Conservation (phyloP, 495 filamentous ascomycete species). For the Evernia prunastri region DNA sequence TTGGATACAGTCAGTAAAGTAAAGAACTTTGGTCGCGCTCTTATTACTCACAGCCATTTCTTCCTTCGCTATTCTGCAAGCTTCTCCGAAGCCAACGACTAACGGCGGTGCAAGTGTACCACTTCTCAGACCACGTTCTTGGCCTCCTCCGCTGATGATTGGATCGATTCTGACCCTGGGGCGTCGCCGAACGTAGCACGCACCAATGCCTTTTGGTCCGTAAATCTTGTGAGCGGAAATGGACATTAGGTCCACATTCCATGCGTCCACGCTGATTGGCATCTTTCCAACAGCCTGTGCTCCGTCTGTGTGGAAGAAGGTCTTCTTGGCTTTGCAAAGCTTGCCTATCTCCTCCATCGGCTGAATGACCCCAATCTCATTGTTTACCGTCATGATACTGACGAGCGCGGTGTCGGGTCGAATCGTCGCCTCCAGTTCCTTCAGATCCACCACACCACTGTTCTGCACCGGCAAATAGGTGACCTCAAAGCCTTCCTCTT, state of each 20-base stretch:
- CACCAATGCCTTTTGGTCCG: slow-evolving; percentile 93
- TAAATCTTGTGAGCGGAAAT: slow-evolving; percentile 99
- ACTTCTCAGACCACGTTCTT: slow-evolving; percentile 89
- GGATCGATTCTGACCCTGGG: slow-evolving; percentile 92
- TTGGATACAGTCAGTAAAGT: slow-evolving; percentile 7
- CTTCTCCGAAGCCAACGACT: slow-evolving; percentile 90
- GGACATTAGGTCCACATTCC: slow-evolving; percentile 97
- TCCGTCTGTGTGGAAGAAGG: slow-evolving; percentile 98
- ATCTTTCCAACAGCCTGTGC: slow-evolving; percentile 98
- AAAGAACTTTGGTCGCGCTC: not conserved
- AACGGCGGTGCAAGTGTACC: slow-evolving; percentile 87
- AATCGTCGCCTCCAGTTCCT: slow-evolving; percentile 83
- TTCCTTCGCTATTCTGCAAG: slow-evolving; percentile 81
- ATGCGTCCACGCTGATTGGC: slow-evolving; percentile 88
- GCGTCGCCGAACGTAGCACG: slow-evolving; percentile 87
- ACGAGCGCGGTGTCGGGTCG: slow-evolving; percentile 86
- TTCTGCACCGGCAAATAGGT: slow-evolving; percentile 87
- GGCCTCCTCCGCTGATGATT: slow-evolving; percentile 91
- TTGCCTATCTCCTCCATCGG: slow-evolving; percentile 89
- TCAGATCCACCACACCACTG: slow-evolving; percentile 77
- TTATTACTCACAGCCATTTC: slow-evolving; percentile 71
- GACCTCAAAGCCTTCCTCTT: slow-evolving; percentile 93
- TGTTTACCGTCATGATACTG: slow-evolving; percentile 98
- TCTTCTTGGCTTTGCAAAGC: slow-evolving; percentile 81
- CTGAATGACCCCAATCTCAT: slow-evolving; percentile 97